Conservation (phyloP, 2,329 filamentous ascomycete species). For the Fusarium beomiforme region DNA sequence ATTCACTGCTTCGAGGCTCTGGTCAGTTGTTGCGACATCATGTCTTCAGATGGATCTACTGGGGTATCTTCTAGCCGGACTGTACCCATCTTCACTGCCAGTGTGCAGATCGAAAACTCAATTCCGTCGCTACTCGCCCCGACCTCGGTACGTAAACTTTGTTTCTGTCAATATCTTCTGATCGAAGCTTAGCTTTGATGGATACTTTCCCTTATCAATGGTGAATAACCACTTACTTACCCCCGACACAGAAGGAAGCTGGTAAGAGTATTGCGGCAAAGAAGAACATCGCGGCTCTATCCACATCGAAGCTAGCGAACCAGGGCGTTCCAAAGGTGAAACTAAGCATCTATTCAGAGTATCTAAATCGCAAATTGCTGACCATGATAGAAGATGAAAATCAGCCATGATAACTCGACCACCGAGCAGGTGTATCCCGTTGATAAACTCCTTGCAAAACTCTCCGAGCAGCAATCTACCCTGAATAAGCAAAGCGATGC, state of each 20-base stretch:
- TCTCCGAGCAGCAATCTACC: conserved; percentile 76
- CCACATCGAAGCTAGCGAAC: conserved; percentile 65
- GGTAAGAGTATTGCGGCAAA: conserved; percentile 44
- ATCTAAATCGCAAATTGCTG: conserved; percentile 27
- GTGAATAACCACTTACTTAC: background rate
- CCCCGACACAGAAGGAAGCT: conserved; percentile 30
- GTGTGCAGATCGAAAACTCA: conserved; percentile 36
- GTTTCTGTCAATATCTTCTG: background rate
- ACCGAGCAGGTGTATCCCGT: conserved; percentile 62
- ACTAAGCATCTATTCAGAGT: background rate
- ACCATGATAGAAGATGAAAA: conserved; percentile 58
- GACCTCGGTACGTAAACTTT: conserved; percentile 32
- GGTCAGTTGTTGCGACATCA: conserved; percentile 27
- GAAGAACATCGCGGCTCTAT: conserved; percentile 58
- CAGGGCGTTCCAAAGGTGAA: conserved; percentile 64
- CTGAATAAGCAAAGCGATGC: conserved; percentile 68
- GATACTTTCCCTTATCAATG: too few relatives aligned
- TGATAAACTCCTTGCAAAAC: conserved; percentile 77
- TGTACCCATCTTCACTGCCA: conserved; percentile 16
- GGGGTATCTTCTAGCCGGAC: conserved; percentile 44
- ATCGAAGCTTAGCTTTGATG: background rate
- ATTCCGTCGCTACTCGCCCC: conserved; percentile 27
- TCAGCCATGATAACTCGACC: conserved; percentile 54
- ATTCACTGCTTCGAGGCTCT: conserved; percentile 8
- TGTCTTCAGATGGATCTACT: conserved; percentile 46